Evolutionary conservation across 1,284 basidiomycete species (phyloP).

Genomic region (Ustilago hordei): DNA sequence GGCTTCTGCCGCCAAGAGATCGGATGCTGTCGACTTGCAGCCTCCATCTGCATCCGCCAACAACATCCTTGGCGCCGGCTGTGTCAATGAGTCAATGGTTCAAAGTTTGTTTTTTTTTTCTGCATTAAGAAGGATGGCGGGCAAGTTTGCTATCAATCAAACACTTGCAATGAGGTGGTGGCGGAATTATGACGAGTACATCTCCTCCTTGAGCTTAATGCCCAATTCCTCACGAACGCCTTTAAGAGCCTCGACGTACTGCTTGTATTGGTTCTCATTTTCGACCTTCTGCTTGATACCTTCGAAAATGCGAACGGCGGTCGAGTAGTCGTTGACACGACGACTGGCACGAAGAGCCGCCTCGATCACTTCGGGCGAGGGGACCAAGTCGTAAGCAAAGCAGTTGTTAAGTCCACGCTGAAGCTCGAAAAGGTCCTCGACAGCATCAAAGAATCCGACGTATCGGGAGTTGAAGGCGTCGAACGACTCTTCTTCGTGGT

Average conservation of each 20-base stretch:
- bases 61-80: not conserved
- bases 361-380: conserved; percentile 87
- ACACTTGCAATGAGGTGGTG: not conserved
- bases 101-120: not conserved
- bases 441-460: conserved; percentile 89
- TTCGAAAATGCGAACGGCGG: conserved; percentile 91
- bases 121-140: not conserved
- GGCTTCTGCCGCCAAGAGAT: no score
- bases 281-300: conserved; percentile 70
- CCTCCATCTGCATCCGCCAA: not conserved
- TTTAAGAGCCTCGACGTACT: conserved; percentile 67
- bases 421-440: conserved; percentile 91
- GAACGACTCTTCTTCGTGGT: conserved; percentile 83
- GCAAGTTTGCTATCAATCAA: not conserved
- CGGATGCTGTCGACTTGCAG: not conserved
- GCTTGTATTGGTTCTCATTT: conserved; percentile 67
- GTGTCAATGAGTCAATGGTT: not conserved
- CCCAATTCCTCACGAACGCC: conserved; percentile 64
- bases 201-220: conserved; percentile 65
- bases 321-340: conserved; percentile 95
- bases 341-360: conserved; percentile 88
- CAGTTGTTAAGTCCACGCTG: conserved; percentile 95
- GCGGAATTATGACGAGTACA: conserved; percentile 51
- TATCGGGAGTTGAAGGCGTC: conserved; percentile 94
- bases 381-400: conserved; percentile 98